Conservation (phyloP, 306 rosid species). For the Vigna reflexopilosa region DNA sequence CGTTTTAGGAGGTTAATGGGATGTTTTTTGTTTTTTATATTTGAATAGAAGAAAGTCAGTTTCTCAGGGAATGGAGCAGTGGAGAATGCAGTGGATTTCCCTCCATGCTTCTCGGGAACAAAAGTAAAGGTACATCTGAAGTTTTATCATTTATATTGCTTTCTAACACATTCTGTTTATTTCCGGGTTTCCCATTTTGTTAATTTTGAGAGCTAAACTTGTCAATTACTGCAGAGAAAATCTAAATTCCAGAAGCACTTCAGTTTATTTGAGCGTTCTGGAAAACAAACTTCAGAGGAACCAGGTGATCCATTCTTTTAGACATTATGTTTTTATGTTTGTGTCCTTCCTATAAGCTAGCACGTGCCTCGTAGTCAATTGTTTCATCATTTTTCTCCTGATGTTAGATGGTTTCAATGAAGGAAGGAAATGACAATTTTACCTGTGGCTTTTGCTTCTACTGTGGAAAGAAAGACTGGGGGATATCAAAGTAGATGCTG, state of each 20-base stretch:
- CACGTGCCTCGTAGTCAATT: neutral
- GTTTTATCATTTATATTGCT: neutral
- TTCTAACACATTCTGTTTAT: slow-evolving; percentile 24
- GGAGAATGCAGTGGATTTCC: slow-evolving; percentile 58
- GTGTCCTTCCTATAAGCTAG: neutral
- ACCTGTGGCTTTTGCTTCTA: slow-evolving; percentile 40
- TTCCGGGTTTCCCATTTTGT: slow-evolving; percentile 1
- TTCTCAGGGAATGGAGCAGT: slow-evolving; percentile 58
- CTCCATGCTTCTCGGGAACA: slow-evolving; percentile 75
- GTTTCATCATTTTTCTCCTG: slow-evolving; percentile 31
- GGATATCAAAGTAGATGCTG: slow-evolving; percentile 46
- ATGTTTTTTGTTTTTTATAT: neutral
- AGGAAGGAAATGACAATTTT: slow-evolving; percentile 53
- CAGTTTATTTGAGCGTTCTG: slow-evolving; percentile 57
- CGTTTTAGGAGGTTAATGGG: neutral
- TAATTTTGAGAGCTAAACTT: slow-evolving; percentile 18
- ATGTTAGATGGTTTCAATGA: slow-evolving; percentile 56
- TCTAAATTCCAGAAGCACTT: slow-evolving; percentile 62
- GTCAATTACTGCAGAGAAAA: slow-evolving; percentile 57
- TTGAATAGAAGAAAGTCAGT: slow-evolving; percentile 57
- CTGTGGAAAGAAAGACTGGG: slow-evolving; percentile 40
- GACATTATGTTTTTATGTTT: slow-evolving; percentile 1
- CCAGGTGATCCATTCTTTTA: slow-evolving; percentile 55
- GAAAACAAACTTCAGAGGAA: slow-evolving; percentile 62
- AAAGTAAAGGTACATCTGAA: slow-evolving; percentile 59